Evolutionary conservation across 2,329 filamentous ascomycete species (phyloP).

Genomic region (Fusarium sp.): DNA sequence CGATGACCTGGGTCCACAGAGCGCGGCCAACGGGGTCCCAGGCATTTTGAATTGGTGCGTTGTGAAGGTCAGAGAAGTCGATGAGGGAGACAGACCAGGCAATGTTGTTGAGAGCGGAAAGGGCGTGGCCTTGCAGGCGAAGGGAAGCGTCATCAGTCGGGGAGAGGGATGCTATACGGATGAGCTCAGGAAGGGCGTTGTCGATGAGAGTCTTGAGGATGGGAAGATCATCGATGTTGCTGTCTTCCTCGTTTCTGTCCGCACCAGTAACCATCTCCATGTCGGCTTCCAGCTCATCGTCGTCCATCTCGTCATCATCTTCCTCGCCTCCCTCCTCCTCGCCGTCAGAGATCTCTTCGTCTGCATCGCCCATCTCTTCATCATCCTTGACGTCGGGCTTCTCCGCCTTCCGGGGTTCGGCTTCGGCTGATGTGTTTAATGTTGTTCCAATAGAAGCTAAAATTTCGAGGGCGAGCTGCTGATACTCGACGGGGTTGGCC

Average conservation of each 20-base stretch:
- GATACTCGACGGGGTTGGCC: slow-evolving; percentile 57
- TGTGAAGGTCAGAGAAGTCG: slow-evolving; percentile 66
- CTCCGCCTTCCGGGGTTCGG: slow-evolving; percentile 46
- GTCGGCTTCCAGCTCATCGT: slow-evolving; percentile 69
- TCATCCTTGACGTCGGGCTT: slow-evolving; percentile 54
- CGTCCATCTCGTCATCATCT: slow-evolving; percentile 64
- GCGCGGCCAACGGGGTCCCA: slow-evolving; percentile 65
- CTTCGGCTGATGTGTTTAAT: slow-evolving; percentile 62
- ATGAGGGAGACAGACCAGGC: slow-evolving; percentile 73
- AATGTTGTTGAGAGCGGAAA: slow-evolving; percentile 73
- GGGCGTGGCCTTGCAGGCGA: slow-evolving; percentile 62
- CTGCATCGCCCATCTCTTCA: slow-evolving; percentile 53
- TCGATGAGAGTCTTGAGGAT: slow-evolving; percentile 59
- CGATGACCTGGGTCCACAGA: slow-evolving; percentile 68
- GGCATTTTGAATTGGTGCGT: slow-evolving; percentile 60
- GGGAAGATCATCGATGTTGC: slow-evolving; percentile 61
- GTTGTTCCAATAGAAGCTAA: slow-evolving; percentile 72
- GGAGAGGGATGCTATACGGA: slow-evolving; percentile 57
- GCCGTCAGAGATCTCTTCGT: slow-evolving; percentile 50
- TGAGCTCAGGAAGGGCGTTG: slow-evolving; percentile 54
- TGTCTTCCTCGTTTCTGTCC: slow-evolving; percentile 52
- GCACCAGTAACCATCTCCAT: slow-evolving; percentile 72
- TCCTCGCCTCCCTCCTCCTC: slow-evolving; percentile 51
- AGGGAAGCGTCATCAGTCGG: slow-evolving; percentile 54
- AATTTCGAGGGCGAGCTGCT: slow-evolving; percentile 69